These are phyloP conservation scores for Vitellaria paradoxa DNA, from an alignment of 179 eudicot species.

Conservation along the genomic window DNA sequence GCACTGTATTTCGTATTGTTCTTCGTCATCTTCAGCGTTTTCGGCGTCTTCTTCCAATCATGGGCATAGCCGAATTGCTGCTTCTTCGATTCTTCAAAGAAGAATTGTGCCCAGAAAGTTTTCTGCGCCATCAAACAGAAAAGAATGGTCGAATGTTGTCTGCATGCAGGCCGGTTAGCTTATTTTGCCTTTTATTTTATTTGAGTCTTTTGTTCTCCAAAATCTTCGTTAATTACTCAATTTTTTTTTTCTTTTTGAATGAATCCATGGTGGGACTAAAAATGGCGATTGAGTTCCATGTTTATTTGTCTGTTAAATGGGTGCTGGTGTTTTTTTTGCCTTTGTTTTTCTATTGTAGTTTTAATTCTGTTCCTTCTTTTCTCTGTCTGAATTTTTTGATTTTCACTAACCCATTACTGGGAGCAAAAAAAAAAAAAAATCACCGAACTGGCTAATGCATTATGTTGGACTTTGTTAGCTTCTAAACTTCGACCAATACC, in stretches of 20 bases:
- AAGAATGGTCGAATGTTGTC: constrained; percentile 30
- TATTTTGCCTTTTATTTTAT: not conserved
- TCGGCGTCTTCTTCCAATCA: constrained; percentile 34
- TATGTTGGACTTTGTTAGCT: too few species aligned
- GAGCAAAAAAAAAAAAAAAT: too few species aligned
- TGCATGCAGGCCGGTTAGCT: constrained; percentile 68
- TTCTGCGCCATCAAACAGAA: constrained; percentile 22
- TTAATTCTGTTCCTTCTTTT: not conserved
- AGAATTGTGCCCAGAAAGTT: constrained; percentile 21
- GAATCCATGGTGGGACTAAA: not conserved
- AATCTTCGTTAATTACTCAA: not conserved
- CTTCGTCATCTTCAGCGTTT: constrained; percentile 19
- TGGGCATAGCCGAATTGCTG: constrained; percentile 29
- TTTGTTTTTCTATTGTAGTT: not conserved
- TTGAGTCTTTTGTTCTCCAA: not conserved
- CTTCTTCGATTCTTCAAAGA: constrained; percentile 28
- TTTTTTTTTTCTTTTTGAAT: constrained; percentile 1
- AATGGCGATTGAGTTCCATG: not conserved
- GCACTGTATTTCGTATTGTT: constrained; percentile 26
- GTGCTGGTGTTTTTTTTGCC: not conserved
- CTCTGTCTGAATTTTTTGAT: not conserved
- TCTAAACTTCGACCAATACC: too few species aligned
- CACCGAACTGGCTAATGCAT: too few species aligned
- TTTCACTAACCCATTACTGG: not conserved
- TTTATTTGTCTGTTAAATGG: not conserved